phyloP scores from a whole-genome alignment of 75 land plant species.

The Ceratopteris richardii region DNA sequence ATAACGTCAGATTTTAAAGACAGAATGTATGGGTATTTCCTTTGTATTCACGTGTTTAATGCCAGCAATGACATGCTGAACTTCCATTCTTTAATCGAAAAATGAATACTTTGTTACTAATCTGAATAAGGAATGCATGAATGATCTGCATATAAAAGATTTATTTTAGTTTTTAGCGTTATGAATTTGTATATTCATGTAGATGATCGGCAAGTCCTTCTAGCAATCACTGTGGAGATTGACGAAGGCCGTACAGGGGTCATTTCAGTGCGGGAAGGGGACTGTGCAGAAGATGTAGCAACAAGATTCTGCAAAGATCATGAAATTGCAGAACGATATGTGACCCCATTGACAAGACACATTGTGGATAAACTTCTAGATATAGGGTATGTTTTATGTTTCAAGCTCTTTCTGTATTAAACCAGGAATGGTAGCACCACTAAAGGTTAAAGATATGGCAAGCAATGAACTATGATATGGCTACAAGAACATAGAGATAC shows the following conservation, averaged over 20 bases:
- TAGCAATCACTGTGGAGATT: constrained; percentile 34
- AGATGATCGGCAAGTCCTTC: constrained; percentile 19
- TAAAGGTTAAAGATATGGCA: too few species aligned
- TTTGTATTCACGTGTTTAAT: neutral
- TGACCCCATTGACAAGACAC: constrained; percentile 30
- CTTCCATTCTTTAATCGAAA: neutral
- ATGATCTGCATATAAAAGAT: neutral
- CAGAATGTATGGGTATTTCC: neutral
- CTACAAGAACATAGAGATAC: too few species aligned
- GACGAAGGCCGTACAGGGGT: constrained; percentile 25
- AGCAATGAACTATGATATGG: too few species aligned
- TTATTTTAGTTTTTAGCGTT: neutral
- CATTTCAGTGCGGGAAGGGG: constrained; percentile 33
- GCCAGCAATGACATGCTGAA: neutral
- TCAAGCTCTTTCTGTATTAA: neutral
- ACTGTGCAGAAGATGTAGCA: constrained; percentile 32
- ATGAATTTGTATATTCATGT: neutral
- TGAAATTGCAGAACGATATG: constrained; percentile 24
- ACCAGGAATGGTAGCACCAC: neutral
- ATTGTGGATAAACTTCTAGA: constrained; percentile 19
- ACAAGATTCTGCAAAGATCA: constrained; percentile 25
- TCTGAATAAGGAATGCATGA: neutral
- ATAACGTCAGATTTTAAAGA: neutral
- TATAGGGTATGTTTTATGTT: constrained; percentile 18
- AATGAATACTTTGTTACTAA: neutral